Conservation (phyloP, 805 yeast genomes). For the Cyberlindnera mycetangii region DNA sequence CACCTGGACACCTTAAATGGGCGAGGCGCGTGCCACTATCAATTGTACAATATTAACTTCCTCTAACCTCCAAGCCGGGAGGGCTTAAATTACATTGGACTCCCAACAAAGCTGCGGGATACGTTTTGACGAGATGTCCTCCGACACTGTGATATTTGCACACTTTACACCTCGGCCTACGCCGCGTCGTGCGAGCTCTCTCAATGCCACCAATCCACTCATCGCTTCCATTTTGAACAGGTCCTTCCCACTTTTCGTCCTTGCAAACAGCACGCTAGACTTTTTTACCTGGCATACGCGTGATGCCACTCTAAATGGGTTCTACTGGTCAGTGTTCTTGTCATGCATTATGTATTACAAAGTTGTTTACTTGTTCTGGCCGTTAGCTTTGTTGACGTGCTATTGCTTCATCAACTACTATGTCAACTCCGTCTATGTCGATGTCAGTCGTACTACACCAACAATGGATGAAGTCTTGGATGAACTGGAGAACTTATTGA, state of each 20-base stretch:
- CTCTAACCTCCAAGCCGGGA: no score
- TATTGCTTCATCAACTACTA: constrained; percentile 43
- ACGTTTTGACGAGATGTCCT: background rate
- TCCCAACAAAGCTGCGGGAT: no score
- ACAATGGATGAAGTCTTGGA: constrained; percentile 46
- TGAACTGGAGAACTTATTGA: constrained; percentile 42
- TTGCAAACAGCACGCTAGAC: constrained; percentile 41
- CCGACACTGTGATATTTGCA: constrained; percentile 8
- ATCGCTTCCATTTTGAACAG: constrained; percentile 41
- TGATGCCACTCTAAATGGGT: constrained; percentile 39
- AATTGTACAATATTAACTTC: no score
- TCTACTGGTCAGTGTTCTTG: constrained; percentile 36
- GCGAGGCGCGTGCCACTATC: no score
- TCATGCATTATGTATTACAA: constrained; percentile 41
- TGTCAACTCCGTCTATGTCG: constrained; percentile 40
- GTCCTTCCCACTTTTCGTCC: constrained; percentile 43
- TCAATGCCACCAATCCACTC: constrained; percentile 29
- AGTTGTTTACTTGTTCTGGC: constrained; percentile 27
- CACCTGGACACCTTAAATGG: no score
- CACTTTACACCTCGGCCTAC: constrained; percentile 14
- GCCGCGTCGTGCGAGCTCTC: constrained; percentile 8
- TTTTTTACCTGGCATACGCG: constrained; percentile 47
- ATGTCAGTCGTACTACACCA: constrained; percentile 41
- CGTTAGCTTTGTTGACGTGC: constrained; percentile 33
- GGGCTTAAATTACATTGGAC: no score